Evolutionary conservation across 176 grass and related monocot species (phyloP).

Genomic region (Miscanthus lutarioriparius): DNA sequence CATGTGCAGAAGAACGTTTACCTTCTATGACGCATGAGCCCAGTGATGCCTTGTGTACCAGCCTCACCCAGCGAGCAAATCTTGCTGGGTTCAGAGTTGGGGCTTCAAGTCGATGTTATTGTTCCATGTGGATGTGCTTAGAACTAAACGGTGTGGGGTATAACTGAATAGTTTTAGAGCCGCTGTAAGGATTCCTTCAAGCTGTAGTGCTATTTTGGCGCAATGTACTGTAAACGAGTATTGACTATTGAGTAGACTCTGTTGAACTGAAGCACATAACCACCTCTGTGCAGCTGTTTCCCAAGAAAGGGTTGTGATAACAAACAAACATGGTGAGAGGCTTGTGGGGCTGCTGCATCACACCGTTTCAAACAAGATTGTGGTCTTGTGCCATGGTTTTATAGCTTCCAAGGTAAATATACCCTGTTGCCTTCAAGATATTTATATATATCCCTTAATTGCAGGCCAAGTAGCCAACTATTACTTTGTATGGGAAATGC

Average conservation of each 20-base stretch:
- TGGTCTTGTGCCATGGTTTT: constrained; percentile 87
- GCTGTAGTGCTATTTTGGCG: neutral
- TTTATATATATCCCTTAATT: neutral
- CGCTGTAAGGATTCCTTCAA: neutral
- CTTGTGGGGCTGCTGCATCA: constrained; percentile 71
- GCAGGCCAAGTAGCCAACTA: neutral
- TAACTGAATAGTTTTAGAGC: neutral
- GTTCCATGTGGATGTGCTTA: neutral
- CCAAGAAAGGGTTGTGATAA: constrained; percentile 52
- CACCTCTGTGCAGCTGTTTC: constrained; percentile 30
- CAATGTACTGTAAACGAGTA: neutral
- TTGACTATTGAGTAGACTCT: neutral
- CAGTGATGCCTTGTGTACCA: neutral
- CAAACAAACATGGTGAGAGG: constrained; percentile 70
- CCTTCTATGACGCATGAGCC: neutral
- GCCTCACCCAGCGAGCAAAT: neutral
- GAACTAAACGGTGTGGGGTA: neutral
- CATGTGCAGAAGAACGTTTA: neutral
- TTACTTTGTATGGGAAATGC: neutral
- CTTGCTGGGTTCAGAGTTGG: neutral
- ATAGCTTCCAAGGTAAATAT: constrained; percentile 55
- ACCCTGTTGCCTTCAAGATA: constrained; percentile 1
- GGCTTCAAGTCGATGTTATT: neutral
- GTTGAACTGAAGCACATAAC: neutral
- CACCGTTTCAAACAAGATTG: constrained; percentile 61